Evolutionary conservation across 2,329 filamentous ascomycete genomes (phyloP), one percentile per base, ranked within the genome.

Genomic region (Colletotrichum sp.): DNA sequence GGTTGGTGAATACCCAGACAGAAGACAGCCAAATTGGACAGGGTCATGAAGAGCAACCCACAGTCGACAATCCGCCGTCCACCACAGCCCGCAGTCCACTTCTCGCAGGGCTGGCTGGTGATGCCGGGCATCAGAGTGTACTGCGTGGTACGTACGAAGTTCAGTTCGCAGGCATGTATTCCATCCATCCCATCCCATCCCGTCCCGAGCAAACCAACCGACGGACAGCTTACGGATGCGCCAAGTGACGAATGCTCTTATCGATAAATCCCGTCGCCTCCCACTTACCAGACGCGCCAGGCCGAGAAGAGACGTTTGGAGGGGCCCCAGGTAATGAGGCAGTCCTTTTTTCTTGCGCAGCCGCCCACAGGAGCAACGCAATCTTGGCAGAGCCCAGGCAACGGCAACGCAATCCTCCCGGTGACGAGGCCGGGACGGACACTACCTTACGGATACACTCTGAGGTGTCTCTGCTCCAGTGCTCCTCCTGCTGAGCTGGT

Each of bases 271-370:
- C 56, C 62, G 69, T 67, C 62, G 55, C 30, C 64, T 75, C 73
- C 73, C 73, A 72, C 69, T 55, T 75, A 58, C 64, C 69, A 66
- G 61, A 39, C 6, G 12, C 56, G 73, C 73, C 73, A 72, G 66
- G 73, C 69, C 72, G n/a, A 43, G 48, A 60, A 27, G 22, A 70
- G 62, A 48, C 43, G 32, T 22, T 39, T 39, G 61, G 71, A 74
- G 67, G 48, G 71, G 36, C 34, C 32, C 18, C n/a, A n/a, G 25
- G 30, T 52, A 16, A 36, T 30, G n/a, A 61, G 28, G 15, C 36
- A 16, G 30, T 36, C 62, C 52, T 16, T 62, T 66, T 66, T 71
- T 18, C 71, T 39, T 65, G 56, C 48, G 32, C 58, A 22, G 12
- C 62, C 39, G 56, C 61, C 69, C 30, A 56, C 56, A 36, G 8